Percentiles rank a stretch among this genome's conserved stretches.
phyloP scores from a whole-genome alignment of 148 eudicot species.

The Rhododendron henanense region DNA sequence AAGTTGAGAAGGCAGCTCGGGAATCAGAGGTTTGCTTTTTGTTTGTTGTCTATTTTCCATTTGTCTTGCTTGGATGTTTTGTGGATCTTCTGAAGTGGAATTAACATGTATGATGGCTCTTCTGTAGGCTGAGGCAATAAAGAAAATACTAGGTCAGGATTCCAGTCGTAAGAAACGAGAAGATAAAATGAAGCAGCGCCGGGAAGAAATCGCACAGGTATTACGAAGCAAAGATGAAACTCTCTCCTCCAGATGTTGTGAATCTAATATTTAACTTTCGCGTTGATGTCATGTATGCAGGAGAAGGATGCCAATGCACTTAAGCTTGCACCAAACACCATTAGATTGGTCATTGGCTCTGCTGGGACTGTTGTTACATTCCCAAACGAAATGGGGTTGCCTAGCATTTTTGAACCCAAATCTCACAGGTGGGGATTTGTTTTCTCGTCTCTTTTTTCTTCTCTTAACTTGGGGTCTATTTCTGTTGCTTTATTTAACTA shows the following conservation, averaged over 20 bases:
- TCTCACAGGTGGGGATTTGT: slow-evolving; percentile 44
- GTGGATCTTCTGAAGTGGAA: slow-evolving; percentile 8
- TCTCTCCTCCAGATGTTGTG: neutral
- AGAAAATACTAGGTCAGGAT: slow-evolving; percentile 96
- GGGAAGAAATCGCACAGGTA: slow-evolving; percentile 88
- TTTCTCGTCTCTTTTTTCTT: neutral
- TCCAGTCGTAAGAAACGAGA: slow-evolving; percentile 87
- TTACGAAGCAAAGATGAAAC: neutral
- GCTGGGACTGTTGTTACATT: slow-evolving; percentile 69
- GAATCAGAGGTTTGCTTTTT: slow-evolving; percentile 65
- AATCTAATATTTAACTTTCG: neutral
- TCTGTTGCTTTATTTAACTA: neutral
- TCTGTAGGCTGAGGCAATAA: slow-evolving; percentile 93
- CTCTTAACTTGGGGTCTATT: neutral
- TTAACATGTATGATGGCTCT: slow-evolving; percentile 9
- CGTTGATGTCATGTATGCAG: slow-evolving; percentile 30
- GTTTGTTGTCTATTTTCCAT: neutral
- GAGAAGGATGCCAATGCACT: slow-evolving; percentile 69
- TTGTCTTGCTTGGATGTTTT: neutral
- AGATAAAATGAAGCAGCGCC: slow-evolving; percentile 82
- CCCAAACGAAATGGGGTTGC: slow-evolving; percentile 64
- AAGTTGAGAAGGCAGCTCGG: slow-evolving; percentile 75
- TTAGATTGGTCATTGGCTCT: slow-evolving; percentile 69
- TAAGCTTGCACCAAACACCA: slow-evolving; percentile 49
- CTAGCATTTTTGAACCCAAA: slow-evolving; percentile 55